A percentile compares a stretch with the other conserved stretches of the same genome.
phyloP scores from a whole-genome alignment of 2,329 filamentous ascomycete genomes.

The Aspergillus puulaauensis region DNA sequence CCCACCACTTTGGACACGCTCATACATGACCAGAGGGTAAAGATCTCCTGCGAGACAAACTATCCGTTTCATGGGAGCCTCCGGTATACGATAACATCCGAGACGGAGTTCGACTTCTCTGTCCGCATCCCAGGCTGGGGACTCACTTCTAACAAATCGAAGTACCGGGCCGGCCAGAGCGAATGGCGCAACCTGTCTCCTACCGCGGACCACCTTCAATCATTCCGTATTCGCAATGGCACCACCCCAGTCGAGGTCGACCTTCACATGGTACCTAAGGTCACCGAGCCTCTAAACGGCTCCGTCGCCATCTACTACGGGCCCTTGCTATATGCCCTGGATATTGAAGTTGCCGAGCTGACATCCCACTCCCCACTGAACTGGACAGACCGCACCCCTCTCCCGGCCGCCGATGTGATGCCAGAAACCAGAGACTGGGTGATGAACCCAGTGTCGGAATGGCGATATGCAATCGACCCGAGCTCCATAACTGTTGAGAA shows the following conservation, averaged over 20 bases:
- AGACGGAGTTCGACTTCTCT: constrained; percentile 41
- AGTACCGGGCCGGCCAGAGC: constrained; percentile 4
- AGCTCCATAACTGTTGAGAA: constrained; percentile 17
- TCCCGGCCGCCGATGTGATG: constrained; percentile 15
- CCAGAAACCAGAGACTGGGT: constrained; percentile 30
- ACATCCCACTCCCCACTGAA: constrained; percentile 21
- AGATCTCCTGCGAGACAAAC: constrained; percentile 47
- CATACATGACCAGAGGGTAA: constrained; percentile 31
- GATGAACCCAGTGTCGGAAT: constrained; percentile 32
- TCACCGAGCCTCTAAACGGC: constrained; percentile 41
- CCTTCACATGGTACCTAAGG: constrained; percentile 20
- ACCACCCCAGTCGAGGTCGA: constrained; percentile 23
- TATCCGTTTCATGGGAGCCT: constrained; percentile 50
- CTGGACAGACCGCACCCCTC: constrained; percentile 21
- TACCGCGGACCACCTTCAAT: constrained; percentile 23
- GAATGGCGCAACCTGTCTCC: constrained; percentile 22
- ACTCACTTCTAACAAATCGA: not conserved
- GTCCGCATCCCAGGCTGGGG: constrained; percentile 50
- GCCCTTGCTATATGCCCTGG: constrained; percentile 45
- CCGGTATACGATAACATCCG: constrained; percentile 38
- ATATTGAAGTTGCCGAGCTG: constrained; percentile 28
- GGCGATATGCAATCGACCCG: constrained; percentile 33
- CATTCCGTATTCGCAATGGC: not conserved
- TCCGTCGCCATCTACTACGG: constrained; percentile 47
- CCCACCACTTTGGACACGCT: constrained; percentile 45